Conservation (phyloP, 768 basidiomycete genomes). For the Harrya chromipes region DNA sequence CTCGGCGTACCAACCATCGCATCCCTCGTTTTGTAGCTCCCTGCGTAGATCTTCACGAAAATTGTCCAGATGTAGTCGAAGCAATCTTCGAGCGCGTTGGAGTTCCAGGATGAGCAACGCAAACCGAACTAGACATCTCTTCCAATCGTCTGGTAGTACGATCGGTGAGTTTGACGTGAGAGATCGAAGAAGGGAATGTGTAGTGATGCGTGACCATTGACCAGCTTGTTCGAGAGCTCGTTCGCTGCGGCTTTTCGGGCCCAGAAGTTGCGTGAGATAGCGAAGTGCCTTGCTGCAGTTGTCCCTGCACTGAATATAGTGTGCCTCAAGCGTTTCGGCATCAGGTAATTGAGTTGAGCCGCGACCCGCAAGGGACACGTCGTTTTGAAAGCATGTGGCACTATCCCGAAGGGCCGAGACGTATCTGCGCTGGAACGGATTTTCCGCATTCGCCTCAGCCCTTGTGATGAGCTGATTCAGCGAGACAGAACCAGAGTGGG, state of each 20-base stretch:
- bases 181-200: conserved; percentile 28
- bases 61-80: conserved; percentile 19
- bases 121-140: conserved; percentile 25
- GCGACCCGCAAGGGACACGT: background rate
- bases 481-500: background rate
- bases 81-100: conserved; percentile 38
- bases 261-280: conserved; percentile 6
- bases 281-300: background rate
- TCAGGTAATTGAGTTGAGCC: background rate
- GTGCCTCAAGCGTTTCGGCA: background rate
- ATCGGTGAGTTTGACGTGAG: conserved; percentile 26
- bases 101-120: conserved; percentile 29
- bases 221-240: conserved; percentile 17
- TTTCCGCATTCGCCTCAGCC: conserved; percentile 3
- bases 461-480: conserved; percentile 7
- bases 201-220: conserved; percentile 39
- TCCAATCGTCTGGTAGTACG: conserved; percentile 28
- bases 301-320: conserved; percentile 10
- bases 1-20: conserved; percentile 13
- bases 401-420: conserved; percentile 8
- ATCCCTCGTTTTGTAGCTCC: conserved; percentile 28
- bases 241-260: conserved; percentile 19
- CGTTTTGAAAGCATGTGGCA: conserved; percentile 5
- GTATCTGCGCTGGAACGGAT: conserved; percentile 10
- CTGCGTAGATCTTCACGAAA: conserved; percentile 31